Conservation (phyloP, 352 stramenopile species). For the Globisporangium cylindrosporum region DNA sequence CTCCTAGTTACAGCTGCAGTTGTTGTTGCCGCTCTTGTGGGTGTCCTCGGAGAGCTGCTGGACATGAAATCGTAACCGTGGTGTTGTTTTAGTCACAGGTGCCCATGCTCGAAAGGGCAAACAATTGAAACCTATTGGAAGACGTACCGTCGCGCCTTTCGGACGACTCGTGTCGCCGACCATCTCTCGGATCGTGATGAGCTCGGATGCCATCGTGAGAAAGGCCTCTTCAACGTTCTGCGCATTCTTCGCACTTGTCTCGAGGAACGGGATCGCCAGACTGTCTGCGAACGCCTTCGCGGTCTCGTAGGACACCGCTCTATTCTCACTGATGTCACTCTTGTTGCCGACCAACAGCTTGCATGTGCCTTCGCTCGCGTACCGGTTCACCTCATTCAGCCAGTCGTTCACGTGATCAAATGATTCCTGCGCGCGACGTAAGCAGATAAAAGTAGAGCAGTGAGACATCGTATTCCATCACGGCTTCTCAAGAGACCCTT, state of each 20-base stretch:
- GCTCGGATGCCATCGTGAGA: slow-evolving; percentile 98
- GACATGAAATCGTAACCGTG: background rate
- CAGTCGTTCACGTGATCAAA: slow-evolving; percentile 99
- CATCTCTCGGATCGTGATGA: slow-evolving; percentile 92
- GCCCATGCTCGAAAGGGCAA: background rate
- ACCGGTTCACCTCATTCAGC: slow-evolving; percentile 98
- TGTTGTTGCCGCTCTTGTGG: slow-evolving; percentile 12
- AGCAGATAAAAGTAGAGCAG: background rate
- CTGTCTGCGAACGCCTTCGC: slow-evolving; percentile 97
- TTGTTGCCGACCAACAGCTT: slow-evolving; percentile 99
- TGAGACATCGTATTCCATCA: background rate
- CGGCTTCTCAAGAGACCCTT: background rate
- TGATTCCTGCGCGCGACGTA: slow-evolving; percentile 76
- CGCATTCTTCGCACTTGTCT: slow-evolving; percentile 98
- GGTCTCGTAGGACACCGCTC: slow-evolving; percentile 95
- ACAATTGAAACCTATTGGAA: background rate
- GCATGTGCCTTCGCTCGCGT: slow-evolving; percentile 98
- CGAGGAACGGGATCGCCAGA: slow-evolving; percentile 97
- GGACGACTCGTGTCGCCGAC: slow-evolving; percentile 71
- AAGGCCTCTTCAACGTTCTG: slow-evolving; percentile 99
- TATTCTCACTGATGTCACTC: slow-evolving; percentile 96
- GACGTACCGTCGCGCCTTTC: slow-evolving; percentile 58
- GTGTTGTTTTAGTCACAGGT: background rate
- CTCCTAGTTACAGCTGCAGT: slow-evolving; percentile 18
- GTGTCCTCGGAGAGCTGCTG: slow-evolving; percentile 16